Evolutionary conservation across 768 basidiomycete genomes (phyloP), one percentile per base, ranked within the genome.

Genomic region (Fistulinella prunicolor): DNA sequence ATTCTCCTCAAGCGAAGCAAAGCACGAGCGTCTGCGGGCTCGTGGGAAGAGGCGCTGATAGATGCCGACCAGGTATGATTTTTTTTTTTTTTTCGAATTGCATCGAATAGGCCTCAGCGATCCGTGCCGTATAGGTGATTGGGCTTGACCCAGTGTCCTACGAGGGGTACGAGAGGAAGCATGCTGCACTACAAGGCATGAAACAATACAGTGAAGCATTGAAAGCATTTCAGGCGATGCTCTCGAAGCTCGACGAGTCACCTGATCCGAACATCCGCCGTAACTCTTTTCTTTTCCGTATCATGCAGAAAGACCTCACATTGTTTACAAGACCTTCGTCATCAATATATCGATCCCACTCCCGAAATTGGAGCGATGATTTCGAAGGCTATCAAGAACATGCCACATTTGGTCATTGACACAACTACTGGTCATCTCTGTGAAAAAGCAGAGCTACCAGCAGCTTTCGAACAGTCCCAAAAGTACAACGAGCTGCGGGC

Each of bases 1-100:
- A 34, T 56, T 9, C 34, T 56, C 3, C 4, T 49, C 6, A 56
- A 52, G 38, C 47, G 56, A 0, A 49, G 56, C 24, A 39, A 43
- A 14, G 54, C 17, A 0, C 30, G 17, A 13, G 28, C 28, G 5
- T 3, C 6, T 0, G 26, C 22, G 23, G 2, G 17, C 1, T 29
- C 19, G 0, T 56, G 49, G 55, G 23, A 44, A 4, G 46, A 47
- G 0, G 46, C 46, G 0, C 9, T 56, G 7, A 20, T 0, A 3
- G 54, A 56, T 29, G 49, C 46, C 1, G 34, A 51, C 17, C n/a
- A 52, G 44, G 55, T 56, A 52, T 21, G 14, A 1, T 2, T 41
- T 17, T 3, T 12, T n/a, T n/a, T n/a, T n/a, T n/a, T n/a, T 21
- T 13, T 34, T 32, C 9, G 6, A 3, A 6, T 4, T 10, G 5